Conservation (phyloP, 352 stramenopile genomes). For the Albugo candida region DNA sequence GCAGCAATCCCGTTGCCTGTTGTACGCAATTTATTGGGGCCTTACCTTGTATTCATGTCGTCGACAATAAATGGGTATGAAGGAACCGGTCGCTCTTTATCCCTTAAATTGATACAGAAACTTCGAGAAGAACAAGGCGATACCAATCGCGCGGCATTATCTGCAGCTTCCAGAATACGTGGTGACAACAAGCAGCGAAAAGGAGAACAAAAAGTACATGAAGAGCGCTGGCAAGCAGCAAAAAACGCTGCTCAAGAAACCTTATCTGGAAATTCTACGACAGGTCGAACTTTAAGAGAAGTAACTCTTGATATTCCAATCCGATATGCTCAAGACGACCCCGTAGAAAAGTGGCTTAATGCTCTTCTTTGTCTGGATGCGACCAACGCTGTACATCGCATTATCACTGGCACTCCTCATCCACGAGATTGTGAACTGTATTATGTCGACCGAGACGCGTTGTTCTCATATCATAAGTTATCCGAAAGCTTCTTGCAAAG, state of each 20-base stretch:
- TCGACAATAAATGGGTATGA: constrained; percentile 99
- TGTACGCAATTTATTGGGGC: constrained; percentile 89
- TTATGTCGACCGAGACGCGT: constrained; percentile 95
- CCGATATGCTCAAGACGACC: constrained; percentile 90
- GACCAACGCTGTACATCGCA: constrained; percentile 54
- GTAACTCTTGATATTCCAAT: constrained; percentile 95
- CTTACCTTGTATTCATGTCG: constrained; percentile 96
- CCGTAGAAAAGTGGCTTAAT: constrained; percentile 96
- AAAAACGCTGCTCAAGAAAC: constrained; percentile 65
- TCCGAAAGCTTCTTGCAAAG: constrained; percentile 90
- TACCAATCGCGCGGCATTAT: constrained; percentile 30
- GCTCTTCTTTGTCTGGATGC: constrained; percentile 92
- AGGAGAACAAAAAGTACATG: constrained; percentile 90
- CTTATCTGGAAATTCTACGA: constrained; percentile 20
- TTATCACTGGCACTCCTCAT: constrained; percentile 87
- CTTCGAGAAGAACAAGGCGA: constrained; percentile 85
- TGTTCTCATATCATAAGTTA: constrained; percentile 99
- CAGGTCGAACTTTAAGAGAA: constrained; percentile 78
- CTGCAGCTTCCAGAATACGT: constrained; percentile 50
- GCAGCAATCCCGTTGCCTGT: constrained; percentile 99
- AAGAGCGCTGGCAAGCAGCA: constrained; percentile 89
- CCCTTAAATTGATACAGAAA: constrained; percentile 98
- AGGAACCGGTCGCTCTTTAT: constrained; percentile 95
- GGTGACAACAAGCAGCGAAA: constrained; percentile 86
- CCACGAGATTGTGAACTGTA: constrained; percentile 96